A percentile compares a stretch with the other conserved stretches of the same genome.
phyloP scores from a whole-genome alignment of 2,329 filamentous ascomycete genomes.

The Cercospora beticola region DNA sequence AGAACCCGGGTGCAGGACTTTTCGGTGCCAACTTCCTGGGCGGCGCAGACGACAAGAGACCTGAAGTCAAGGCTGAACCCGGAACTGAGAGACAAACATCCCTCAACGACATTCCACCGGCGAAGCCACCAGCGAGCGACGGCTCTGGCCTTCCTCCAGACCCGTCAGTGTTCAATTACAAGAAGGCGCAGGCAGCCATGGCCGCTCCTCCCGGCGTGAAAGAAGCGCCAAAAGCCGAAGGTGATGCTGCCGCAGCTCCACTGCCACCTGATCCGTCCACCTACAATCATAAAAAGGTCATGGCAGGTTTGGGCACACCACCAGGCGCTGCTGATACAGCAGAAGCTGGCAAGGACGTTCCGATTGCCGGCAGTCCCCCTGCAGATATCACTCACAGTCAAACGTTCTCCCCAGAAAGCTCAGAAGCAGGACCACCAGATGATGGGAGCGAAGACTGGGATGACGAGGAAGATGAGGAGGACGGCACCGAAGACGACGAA shows the following conservation, averaged over 20 bases:
- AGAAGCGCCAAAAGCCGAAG: slow-evolving; percentile 27
- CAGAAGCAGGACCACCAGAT: slow-evolving; percentile 29
- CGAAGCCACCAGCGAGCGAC: slow-evolving; percentile 33
- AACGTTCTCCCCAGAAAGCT: slow-evolving; percentile 26
- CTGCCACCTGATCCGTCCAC: slow-evolving; percentile 44
- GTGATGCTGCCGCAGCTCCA: slow-evolving; percentile 36
- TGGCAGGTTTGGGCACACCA: slow-evolving; percentile 44
- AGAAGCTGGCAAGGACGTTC: slow-evolving; percentile 40
- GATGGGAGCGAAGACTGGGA: slow-evolving; percentile 32
- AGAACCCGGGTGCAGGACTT: slow-evolving; percentile 31
- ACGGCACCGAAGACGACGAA: slow-evolving; percentile 35
- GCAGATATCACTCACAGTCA: slow-evolving; percentile 39
- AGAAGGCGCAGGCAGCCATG: slow-evolving; percentile 42
- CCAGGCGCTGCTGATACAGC: slow-evolving; percentile 38
- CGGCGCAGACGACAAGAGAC: slow-evolving; percentile 37
- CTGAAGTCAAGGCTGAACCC: slow-evolving; percentile 41
- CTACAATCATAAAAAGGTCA: slow-evolving; percentile 33
- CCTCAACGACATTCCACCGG: slow-evolving; percentile 32
- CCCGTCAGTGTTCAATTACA: slow-evolving; percentile 25
- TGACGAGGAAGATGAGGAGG: slow-evolving; percentile 33
- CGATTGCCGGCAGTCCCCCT: slow-evolving; percentile 51
- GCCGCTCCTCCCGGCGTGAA: slow-evolving; percentile 45
- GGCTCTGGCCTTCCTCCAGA: slow-evolving; percentile 48
- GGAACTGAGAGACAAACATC: slow-evolving; percentile 35
- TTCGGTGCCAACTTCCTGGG: slow-evolving; percentile 34